phyloP scores from a whole-genome alignment of 768 basidiomycete species.

The Naematelia aurantialba region DNA sequence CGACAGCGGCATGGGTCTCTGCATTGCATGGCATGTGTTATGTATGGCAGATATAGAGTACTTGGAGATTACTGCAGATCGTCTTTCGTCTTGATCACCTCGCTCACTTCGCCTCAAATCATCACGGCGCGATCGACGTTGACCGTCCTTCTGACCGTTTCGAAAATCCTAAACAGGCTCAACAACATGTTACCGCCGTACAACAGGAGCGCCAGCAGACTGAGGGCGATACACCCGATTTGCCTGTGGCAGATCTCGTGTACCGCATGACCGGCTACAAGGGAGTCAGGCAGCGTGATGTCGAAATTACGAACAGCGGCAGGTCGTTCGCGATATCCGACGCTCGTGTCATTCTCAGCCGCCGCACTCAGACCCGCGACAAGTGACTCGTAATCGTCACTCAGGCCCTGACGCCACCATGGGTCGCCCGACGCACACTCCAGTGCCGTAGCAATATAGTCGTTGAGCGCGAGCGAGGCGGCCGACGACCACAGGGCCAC shows the following conservation, averaged over 20 bases:
- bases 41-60: background rate
- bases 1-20: background rate
- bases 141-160: conserved; percentile 40
- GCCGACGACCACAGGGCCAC: conserved; percentile 47
- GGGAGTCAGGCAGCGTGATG: conserved; percentile 29
- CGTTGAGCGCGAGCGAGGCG: conserved; percentile 41
- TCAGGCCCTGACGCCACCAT: conserved; percentile 43
- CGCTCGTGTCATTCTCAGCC: background rate
- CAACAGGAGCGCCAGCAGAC: conserved; percentile 29
- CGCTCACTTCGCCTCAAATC: background rate
- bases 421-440: conserved; percentile 32
- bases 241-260: conserved; percentile 39
- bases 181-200: conserved; percentile 47
- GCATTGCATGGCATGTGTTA: background rate
- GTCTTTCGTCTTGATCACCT: background rate
- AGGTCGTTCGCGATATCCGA: background rate
- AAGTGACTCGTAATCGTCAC: conserved; percentile 17
- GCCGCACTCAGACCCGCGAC: conserved; percentile 10
- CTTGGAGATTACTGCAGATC: background rate
- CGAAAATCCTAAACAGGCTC: conserved; percentile 48
- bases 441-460: conserved; percentile 48
- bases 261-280: conserved; percentile 20
- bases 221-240: conserved; percentile 37
- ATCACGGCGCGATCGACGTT: conserved; percentile 12
- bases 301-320: conserved; percentile 21